phyloP scores from a whole-genome alignment of 345 rosid genomes.

The Eutrema heterophyllum region DNA sequence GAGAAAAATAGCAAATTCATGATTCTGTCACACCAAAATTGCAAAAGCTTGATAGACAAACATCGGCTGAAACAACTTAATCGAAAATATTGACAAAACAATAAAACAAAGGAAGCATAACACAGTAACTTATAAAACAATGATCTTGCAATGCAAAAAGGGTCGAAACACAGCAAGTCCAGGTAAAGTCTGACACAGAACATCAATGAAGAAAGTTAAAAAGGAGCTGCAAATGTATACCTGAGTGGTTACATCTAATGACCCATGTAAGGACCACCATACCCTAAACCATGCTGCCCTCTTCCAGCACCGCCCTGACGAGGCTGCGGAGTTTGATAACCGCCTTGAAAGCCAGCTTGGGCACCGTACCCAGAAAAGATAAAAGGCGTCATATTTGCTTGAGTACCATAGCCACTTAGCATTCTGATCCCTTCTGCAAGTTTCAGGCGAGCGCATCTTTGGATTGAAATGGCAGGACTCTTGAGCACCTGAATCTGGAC shows the following conservation, averaged over 20 bases:
- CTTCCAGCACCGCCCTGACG: constrained; percentile 71
- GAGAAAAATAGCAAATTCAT: constrained; percentile 10
- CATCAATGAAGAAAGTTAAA: background rate
- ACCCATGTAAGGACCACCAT: constrained; percentile 60
- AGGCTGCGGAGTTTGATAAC: constrained; percentile 57
- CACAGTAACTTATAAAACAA: too few species aligned
- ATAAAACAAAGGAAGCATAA: too few species aligned
- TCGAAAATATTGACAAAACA: background rate
- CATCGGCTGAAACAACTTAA: background rate
- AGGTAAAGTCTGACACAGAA: background rate
- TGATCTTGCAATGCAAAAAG: too few species aligned
- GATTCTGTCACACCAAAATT: background rate
- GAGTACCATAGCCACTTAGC: constrained; percentile 51
- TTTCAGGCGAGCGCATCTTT: constrained; percentile 48
- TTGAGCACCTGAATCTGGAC: constrained; percentile 79
- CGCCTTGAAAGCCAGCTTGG: constrained; percentile 38
- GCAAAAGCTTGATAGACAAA: background rate
- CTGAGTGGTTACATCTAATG: constrained; percentile 43
- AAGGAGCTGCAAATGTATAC: constrained; percentile 23
- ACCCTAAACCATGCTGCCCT: constrained; percentile 58
- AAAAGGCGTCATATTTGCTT: constrained; percentile 34
- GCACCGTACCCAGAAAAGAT: constrained; percentile 45
- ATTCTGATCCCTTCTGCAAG: constrained; percentile 37
- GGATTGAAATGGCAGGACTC: constrained; percentile 60
- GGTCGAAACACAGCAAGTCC: background rate